These are phyloP conservation scores for Daedaleopsis sinensis DNA, from an alignment of 768 basidiomycete genomes.

Conservation along the genomic window DNA sequence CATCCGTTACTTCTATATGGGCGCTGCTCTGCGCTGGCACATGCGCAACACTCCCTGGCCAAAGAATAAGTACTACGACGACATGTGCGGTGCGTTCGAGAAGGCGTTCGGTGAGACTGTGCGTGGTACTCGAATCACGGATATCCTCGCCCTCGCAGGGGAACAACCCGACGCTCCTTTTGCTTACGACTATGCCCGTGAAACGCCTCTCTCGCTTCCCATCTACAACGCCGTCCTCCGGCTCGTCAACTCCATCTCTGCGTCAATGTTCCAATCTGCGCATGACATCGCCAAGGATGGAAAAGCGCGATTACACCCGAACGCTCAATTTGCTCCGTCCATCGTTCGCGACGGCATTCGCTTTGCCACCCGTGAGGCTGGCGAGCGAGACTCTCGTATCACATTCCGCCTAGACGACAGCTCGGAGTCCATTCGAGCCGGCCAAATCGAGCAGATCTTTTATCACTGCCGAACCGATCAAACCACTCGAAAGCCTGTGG, in stretches of 20 bases:
- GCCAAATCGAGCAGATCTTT: neutral
- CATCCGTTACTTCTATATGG: neutral
- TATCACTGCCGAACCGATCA: neutral
- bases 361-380: neutral
- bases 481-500: neutral
- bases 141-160: neutral
- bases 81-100: neutral
- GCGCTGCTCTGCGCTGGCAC: neutral
- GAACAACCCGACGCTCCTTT: neutral
- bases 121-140: neutral
- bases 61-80: neutral
- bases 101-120: neutral
- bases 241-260: neutral
- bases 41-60: neutral
- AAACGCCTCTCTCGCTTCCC: neutral
- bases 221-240: neutral
- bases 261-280: too few species aligned
- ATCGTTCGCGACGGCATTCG: neutral
- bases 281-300: too few species aligned
- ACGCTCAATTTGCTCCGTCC: too few species aligned
- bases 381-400: neutral
- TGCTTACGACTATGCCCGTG: too few species aligned
- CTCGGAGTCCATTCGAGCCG: neutral
- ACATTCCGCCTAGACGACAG: accelerated
- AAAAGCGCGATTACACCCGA: too few species aligned